Percentiles rank a stretch among this genome's conserved stretches.
Conservation (phyloP, 495 filamentous ascomycete genomes). For the Aspergillus steynii region DNA sequence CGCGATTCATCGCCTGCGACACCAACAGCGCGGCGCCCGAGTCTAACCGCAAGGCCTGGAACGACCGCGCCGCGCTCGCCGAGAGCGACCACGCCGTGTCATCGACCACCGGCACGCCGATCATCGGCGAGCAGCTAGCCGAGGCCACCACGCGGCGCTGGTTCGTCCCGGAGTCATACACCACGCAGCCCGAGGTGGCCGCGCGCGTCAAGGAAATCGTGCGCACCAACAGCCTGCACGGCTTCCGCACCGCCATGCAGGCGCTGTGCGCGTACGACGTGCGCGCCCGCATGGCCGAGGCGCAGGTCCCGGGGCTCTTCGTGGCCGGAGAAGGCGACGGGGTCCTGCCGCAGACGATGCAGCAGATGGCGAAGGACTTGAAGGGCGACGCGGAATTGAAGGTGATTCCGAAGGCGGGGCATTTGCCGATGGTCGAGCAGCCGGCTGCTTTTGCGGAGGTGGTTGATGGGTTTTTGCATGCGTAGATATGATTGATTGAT, state of each 20-base stretch:
- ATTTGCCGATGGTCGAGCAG: slow-evolving; percentile 82
- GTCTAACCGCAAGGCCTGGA: slow-evolving; percentile 74
- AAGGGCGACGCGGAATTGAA: slow-evolving; percentile 56
- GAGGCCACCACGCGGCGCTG: slow-evolving; percentile 69
- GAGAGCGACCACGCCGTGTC: slow-evolving; percentile 53
- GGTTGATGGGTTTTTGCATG: slow-evolving; percentile 54
- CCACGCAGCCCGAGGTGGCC: slow-evolving; percentile 51
- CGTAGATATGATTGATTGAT: slow-evolving; percentile 1
- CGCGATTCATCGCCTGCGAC: slow-evolving; percentile 70
- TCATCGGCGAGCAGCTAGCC: slow-evolving; percentile 61
- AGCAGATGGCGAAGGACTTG: slow-evolving; percentile 61
- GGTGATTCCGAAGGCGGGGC: slow-evolving; percentile 66
- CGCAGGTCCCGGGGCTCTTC: slow-evolving; percentile 61
- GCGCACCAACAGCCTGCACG: slow-evolving; percentile 61
- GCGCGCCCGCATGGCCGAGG: slow-evolving; percentile 57
- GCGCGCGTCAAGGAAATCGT: slow-evolving; percentile 61
- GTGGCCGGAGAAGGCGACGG: slow-evolving; percentile 74
- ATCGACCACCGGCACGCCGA: slow-evolving; percentile 46
- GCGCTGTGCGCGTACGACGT: slow-evolving; percentile 79
- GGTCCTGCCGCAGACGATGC: slow-evolving; percentile 73
- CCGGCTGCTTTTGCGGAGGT: slow-evolving; percentile 63
- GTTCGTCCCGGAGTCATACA: slow-evolving; percentile 66
- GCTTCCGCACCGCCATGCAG: slow-evolving; percentile 67
- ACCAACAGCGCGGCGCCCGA: slow-evolving; percentile 68
- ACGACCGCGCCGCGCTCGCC: slow-evolving; percentile 68